Base-by-base conservation (phyloP, 352 stramenopile species). In the Phytophthora chlamydospora region DNA sequence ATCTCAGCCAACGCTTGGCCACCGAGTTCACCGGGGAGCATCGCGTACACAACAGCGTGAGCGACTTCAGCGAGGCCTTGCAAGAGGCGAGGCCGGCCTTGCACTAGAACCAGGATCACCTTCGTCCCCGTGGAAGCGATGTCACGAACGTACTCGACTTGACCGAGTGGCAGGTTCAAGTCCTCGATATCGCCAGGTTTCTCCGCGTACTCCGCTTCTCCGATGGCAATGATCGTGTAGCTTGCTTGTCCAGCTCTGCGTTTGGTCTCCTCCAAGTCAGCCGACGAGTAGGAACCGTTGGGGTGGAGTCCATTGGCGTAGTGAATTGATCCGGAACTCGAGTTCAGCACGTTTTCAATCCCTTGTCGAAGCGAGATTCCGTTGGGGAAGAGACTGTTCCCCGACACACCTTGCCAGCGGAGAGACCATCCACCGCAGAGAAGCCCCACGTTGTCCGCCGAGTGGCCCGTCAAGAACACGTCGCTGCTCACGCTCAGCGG, bases 161-260 rank as follows among this genome's bases (percentile, higher is more conserved):
- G 85, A 31, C 88, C 86, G 7, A 31, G 16, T 1, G 89, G 81
- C 17, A 97, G 68, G 3, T 75, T 75, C 14, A 96, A 54, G 51
- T 96, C 81, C n/a, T 91, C 64, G 7, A 97, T 76, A 66, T 97
- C 90, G 10, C 90, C 90, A 16, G 77, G 80, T 36, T 97, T 97
- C 61, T 97, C 90, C 1, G 89, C 78, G 60, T 97, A 97, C 14
- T 72, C 58, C 11, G 32, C 52, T 66, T 97, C 90, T 46, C 90
- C 90, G 17, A 97, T 80, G 31, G 75, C 83, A 6, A 95, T 57
- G 29, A 97, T 78, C 0, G 87, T 91, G 63, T 88, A 82, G 7
- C 54, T 45, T 0, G 77, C 58, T 40, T 34, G 14, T 6, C 14
- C 24, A 16, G 62, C 71, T 49, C 19, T 42, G 13, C 44, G 63